Conservation (phyloP, 768 basidiomycete species). For the Butyriboletus loyo region DNA sequence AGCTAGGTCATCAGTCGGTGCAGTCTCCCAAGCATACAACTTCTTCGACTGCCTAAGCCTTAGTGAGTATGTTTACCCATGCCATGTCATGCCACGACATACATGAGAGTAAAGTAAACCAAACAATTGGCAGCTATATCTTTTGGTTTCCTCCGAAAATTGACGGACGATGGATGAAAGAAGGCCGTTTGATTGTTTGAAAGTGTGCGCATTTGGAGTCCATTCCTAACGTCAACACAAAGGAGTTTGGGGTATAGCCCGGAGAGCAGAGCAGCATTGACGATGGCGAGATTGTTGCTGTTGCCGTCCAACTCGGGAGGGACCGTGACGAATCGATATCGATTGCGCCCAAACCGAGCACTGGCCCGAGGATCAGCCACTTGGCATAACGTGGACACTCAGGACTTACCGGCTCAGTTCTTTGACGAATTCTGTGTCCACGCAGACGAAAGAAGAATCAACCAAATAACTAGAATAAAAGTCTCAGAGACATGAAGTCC, state of each 20-base stretch:
- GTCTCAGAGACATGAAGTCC: conserved; percentile 1
- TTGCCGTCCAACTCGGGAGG: conserved; percentile 72
- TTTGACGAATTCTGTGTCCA: conserved; percentile 58
- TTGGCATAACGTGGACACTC: neutral
- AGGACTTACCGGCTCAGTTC: conserved; percentile 62
- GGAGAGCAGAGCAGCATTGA: conserved; percentile 81
- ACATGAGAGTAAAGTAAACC: conserved; percentile 89
- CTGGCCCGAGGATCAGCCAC: conserved; percentile 36
- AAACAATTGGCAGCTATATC: conserved; percentile 78
- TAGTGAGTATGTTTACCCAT: conserved; percentile 3
- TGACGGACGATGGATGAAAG: conserved; percentile 92
- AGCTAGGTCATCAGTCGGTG: conserved; percentile 81
- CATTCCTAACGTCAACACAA: conserved; percentile 54
- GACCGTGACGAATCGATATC: conserved; percentile 71
- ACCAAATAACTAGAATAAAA: conserved; percentile 64
- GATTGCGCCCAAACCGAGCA: conserved; percentile 69
- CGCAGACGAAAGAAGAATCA: conserved; percentile 81
- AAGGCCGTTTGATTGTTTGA: conserved; percentile 73
- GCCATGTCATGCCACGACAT: conserved; percentile 16
- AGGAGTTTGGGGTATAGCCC: conserved; percentile 92
- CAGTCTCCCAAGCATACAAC: conserved; percentile 90
- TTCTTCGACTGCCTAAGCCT: conserved; percentile 83
- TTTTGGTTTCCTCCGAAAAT: conserved; percentile 63
- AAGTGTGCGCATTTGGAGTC: conserved; percentile 67
- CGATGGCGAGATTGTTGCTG: conserved; percentile 56